A percentile compares a stretch with the other conserved stretches of the same genome.
These are phyloP conservation scores for Asterophora lycoperdoides DNA, from an alignment of 768 basidiomycete genomes.

Conservation along the genomic window DNA sequence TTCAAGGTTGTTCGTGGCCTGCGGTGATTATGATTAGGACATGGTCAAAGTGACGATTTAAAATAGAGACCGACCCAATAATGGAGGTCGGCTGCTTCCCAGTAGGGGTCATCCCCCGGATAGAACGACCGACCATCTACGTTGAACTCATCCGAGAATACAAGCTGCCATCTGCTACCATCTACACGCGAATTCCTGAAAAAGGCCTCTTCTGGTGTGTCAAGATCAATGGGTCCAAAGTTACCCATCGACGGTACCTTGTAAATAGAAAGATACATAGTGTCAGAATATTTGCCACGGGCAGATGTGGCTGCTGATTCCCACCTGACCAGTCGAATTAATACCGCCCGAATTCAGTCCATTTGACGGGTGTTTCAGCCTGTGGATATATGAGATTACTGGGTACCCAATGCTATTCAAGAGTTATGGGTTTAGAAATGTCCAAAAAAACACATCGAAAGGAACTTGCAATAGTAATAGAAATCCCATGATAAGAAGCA, in stretches of 20 bases:
- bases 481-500: constrained; percentile 44
- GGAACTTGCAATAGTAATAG: constrained; percentile 56
- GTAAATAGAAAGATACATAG: not conserved
- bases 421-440: not conserved
- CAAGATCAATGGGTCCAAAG: constrained; percentile 52
- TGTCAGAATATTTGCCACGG: constrained; percentile 1
- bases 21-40: constrained; percentile 3
- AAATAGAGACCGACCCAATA: constrained; percentile 53
- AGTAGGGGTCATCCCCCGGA: constrained; percentile 81
- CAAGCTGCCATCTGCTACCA: constrained; percentile 50
- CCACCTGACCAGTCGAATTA: constrained; percentile 64
- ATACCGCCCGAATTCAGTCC: constrained; percentile 46
- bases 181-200: constrained; percentile 53
- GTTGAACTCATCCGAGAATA: constrained; percentile 84
- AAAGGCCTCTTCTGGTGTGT: constrained; percentile 57
- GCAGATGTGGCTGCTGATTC: constrained; percentile 19
- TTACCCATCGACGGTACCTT: constrained; percentile 64
- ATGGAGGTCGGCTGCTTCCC: constrained; percentile 75
- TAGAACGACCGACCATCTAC: constrained; percentile 72
- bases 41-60: not conserved
- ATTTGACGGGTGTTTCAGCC: not conserved
- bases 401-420: constrained; percentile 45
- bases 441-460: not conserved
- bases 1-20: constrained; percentile 68
- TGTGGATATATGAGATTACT: constrained; percentile 26